Percentiles rank a stretch among this genome's conserved stretches.
Conservation (phyloP, 2,329 filamentous ascomycete species). For the Sarocladium brachiariae region DNA sequence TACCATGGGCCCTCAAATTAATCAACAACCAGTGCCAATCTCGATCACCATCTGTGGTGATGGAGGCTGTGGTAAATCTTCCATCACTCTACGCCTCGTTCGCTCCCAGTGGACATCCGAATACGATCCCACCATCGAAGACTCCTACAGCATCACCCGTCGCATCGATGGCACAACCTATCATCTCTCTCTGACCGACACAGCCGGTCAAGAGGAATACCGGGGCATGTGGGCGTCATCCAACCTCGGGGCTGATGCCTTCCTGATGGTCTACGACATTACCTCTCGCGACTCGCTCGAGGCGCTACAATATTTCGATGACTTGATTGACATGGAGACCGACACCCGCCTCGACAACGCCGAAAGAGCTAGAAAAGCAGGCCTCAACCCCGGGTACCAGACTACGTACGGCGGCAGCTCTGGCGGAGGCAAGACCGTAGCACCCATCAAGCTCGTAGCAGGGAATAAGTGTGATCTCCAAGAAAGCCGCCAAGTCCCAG, state of each 20-base stretch:
- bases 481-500: constrained; percentile 60
- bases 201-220: constrained; percentile 86
- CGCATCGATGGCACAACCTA: constrained; percentile 74
- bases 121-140: constrained; percentile 75
- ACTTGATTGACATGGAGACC: constrained; percentile 76
- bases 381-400: constrained; percentile 22
- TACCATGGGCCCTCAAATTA: constrained; percentile 2
- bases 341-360: constrained; percentile 62
- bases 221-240: constrained; percentile 77
- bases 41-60: constrained; percentile 82
- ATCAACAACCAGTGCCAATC: constrained; percentile 44
- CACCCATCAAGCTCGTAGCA: constrained; percentile 75
- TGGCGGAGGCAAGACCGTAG: constrained; percentile 44
- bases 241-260: constrained; percentile 74
- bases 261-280: constrained; percentile 84
- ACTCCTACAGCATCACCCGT: constrained; percentile 78
- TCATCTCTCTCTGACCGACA: constrained; percentile 74
- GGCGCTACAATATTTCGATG: constrained; percentile 70
- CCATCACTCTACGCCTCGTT: constrained; percentile 76
- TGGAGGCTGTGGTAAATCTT: constrained; percentile 78
- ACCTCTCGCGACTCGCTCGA: constrained; percentile 62
- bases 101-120: constrained; percentile 79
- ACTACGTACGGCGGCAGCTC: constrained; percentile 23
- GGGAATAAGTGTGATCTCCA: constrained; percentile 84
- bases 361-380: constrained; percentile 41